Base-by-base conservation (phyloP, 2,329 filamentous ascomycete genomes). In the Acephala macrosclerotiorum region DNA sequence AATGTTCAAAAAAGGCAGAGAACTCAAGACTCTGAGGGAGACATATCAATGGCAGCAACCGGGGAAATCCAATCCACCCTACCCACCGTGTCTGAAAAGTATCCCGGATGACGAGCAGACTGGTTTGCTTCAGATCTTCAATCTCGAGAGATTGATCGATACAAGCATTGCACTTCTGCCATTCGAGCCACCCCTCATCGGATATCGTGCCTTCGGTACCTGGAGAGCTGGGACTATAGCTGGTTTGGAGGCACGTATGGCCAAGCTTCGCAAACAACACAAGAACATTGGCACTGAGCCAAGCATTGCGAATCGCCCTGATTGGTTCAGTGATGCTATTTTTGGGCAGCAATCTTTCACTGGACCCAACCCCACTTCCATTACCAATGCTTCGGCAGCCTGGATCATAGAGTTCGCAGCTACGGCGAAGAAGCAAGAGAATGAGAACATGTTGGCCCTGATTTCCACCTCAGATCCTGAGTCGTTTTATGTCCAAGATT, bases 271-370 rank as follows among this genome's bases (percentile, higher is more conserved):
- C 38, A 38, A 22, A 63, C 38, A 60, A 60, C 22, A 53, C 25
- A 53, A 53, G 14, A 53, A 53, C 12, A 29, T 53, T 29, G 49
- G 49, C 18, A 29, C 49, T 9, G 63, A 63, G n/a, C 45, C 25
- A 8, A 65, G 38, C 20, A 60, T 65, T 53, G 57, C 57, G 2
- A 59, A 47, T 42, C 57, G 57, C 16, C 35, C 36, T 16, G 57
- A 59, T n/a, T 59, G 57, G 57, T 47, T 22, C n/a, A 49, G 18
- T 49, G 74, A 75, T 49, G 76, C 80, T n/a, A 77, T 80, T 68
- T 80, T 80, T 60, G 78, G 77, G 0, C 77, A 77, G 66, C 79
- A 82, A 55, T 75, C 79, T 61, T 81, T 80, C 69, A 75, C 76
- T 8, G 78, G 78, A 45, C 76, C 79, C 6, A 80, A 74, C 58